Conservation (phyloP, 495 filamentous ascomycete genomes). For the Lophiotrema nucula region DNA sequence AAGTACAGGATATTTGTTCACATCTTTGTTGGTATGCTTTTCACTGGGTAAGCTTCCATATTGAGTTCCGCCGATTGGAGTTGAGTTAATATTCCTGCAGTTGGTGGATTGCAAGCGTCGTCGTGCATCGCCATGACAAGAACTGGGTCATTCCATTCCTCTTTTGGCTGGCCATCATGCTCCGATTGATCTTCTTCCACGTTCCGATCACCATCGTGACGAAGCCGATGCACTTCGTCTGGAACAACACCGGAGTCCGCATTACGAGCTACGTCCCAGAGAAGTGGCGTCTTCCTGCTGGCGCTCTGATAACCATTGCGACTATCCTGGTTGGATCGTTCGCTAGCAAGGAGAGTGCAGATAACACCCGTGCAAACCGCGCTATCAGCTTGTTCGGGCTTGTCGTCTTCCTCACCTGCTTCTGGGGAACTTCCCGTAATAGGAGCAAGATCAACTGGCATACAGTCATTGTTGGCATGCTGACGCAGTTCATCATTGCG, state of each 20-base stretch:
- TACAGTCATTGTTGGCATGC: constrained; percentile 85
- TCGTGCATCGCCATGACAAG: constrained; percentile 68
- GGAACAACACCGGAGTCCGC: constrained; percentile 60
- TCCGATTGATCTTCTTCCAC: constrained; percentile 73
- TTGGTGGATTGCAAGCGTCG: constrained; percentile 85
- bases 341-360: constrained; percentile 61
- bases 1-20: constrained; percentile 49
- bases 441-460: constrained; percentile 75
- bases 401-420: constrained; percentile 62
- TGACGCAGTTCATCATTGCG: constrained; percentile 81
- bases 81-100: constrained; percentile 43
- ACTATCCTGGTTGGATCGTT: constrained; percentile 77
- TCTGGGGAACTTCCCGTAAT: constrained; percentile 71
- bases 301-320: constrained; percentile 58
- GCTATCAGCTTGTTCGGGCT: constrained; percentile 80
- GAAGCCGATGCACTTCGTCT: constrained; percentile 62
- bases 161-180: constrained; percentile 69
- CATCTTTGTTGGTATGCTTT: constrained; percentile 54
- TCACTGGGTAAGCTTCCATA: constrained; percentile 56
- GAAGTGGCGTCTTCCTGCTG: constrained; percentile 58
- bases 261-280: constrained; percentile 58
- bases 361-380: constrained; percentile 77
- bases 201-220: constrained; percentile 65
- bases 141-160: constrained; percentile 86
- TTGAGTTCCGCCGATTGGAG: not conserved